These are phyloP conservation scores for Sanchytrium tribonematis DNA, from an alignment of 371 early-diverging fungal genomes.

Conservation along the genomic window DNA sequence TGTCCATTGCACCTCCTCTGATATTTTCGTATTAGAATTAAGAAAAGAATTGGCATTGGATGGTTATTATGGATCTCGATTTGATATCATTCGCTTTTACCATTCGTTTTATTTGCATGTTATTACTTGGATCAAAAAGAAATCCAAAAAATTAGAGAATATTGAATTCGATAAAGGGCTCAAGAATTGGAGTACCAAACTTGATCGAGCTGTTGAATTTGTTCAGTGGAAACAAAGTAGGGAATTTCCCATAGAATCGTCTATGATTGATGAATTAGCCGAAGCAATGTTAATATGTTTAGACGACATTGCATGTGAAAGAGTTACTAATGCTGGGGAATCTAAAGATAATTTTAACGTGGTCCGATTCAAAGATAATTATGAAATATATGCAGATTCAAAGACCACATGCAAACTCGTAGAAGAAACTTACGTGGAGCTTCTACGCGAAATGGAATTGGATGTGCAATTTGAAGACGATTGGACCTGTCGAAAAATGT, in stretches of 20 bases:
- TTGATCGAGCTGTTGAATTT: neutral
- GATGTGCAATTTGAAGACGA: neutral
- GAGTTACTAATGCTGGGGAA: neutral
- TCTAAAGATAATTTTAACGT: neutral
- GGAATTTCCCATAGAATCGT: neutral
- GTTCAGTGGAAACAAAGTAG: neutral
- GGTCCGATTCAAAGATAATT: neutral
- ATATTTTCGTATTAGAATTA: neutral
- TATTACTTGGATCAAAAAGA: neutral
- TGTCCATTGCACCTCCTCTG: neutral
- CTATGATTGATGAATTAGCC: neutral
- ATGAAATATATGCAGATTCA: neutral
- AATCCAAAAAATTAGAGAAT: neutral
- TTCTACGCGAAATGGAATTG: neutral
- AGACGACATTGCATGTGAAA: neutral
- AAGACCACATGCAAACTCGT: neutral
- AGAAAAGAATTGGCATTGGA: neutral
- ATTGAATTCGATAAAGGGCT: neutral
- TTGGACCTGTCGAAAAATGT: neutral
- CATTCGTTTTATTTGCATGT: neutral
- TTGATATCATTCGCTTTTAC: neutral
- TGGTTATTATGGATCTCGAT: neutral
- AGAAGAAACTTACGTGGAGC: neutral
- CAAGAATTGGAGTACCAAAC: neutral
- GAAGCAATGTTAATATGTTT: neutral